Evolutionary conservation across 2,329 filamentous ascomycete genomes (phyloP).

Genomic region (Colletotrichum agaves): DNA sequence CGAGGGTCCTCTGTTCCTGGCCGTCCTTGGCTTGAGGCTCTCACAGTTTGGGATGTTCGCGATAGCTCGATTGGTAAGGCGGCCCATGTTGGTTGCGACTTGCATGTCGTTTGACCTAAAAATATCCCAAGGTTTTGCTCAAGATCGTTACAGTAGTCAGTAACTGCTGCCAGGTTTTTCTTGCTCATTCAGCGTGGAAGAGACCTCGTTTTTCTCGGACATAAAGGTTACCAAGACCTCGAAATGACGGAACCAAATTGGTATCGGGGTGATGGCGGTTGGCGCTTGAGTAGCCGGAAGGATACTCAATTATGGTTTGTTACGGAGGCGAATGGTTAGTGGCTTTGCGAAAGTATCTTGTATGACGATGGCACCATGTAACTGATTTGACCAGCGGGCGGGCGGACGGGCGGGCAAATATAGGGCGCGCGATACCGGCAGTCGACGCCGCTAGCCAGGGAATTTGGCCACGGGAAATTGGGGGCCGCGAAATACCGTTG

Average conservation of each 20-base stretch:
- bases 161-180: no score
- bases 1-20: conserved; percentile 16
- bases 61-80: conserved; percentile 13
- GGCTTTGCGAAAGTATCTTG: conserved; percentile 1
- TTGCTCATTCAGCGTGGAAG: no score
- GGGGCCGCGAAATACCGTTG: conserved; percentile 8
- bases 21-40: conserved; percentile 24
- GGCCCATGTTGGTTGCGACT: conserved; percentile 7
- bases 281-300: not conserved
- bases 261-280: not conserved
- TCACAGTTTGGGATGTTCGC: not conserved
- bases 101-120: not conserved
- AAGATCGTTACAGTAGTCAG: no score
- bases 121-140: no score
- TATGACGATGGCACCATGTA: not conserved
- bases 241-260: conserved; percentile 4
- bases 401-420: conserved; percentile 16
- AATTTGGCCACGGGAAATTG: conserved; percentile 29
- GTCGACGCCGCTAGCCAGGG: conserved; percentile 4
- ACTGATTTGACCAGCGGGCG: not conserved
- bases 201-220: no score
- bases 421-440: not conserved
- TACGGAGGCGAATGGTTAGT: not conserved
- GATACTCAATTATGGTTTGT: conserved; percentile 21
- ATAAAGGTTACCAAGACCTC: no score